phyloP scores from a whole-genome alignment of 163 green algal genomes.

The Prototheca cutis region DNA sequence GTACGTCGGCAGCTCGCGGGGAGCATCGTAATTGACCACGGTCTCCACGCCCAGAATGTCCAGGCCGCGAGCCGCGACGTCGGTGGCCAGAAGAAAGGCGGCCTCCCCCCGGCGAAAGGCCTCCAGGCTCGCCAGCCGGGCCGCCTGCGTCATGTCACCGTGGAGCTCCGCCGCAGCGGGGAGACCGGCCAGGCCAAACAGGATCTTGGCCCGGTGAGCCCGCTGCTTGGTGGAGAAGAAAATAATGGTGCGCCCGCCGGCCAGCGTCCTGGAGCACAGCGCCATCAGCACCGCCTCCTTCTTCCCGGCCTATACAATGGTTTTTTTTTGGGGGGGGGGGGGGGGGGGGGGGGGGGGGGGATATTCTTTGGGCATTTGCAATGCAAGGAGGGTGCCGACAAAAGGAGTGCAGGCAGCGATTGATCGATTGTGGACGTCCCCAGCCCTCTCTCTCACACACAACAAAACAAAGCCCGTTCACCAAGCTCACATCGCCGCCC shows the following conservation, averaged over 20 bases:
- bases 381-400: not conserved
- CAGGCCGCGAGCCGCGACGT: slow-evolving; percentile 93
- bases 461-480: no score
- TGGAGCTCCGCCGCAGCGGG: slow-evolving; percentile 84
- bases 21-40: slow-evolving; percentile 92
- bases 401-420: not conserved
- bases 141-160: slow-evolving; percentile 90
- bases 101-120: slow-evolving; percentile 63
- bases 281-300: slow-evolving; percentile 86
- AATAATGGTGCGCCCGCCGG: slow-evolving; percentile 67
- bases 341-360: not conserved
- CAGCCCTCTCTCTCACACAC: not conserved
- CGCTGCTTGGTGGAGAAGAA: slow-evolving; percentile 87
- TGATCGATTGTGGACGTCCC: not conserved
- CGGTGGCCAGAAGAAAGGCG: slow-evolving; percentile 84
- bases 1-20: slow-evolving; percentile 60
- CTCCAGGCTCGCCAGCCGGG: slow-evolving; percentile 78
- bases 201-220: slow-evolving; percentile 78
- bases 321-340: not conserved
- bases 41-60: slow-evolving; percentile 90
- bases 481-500: slow-evolving; percentile 11
- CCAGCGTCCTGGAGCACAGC: slow-evolving; percentile 65
- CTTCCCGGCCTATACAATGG: slow-evolving; percentile 21
- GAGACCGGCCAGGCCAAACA: slow-evolving; percentile 83
- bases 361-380: not conserved